Conservation (phyloP, 2,329 filamentous ascomycete species). For the Epichloe elymi region DNA sequence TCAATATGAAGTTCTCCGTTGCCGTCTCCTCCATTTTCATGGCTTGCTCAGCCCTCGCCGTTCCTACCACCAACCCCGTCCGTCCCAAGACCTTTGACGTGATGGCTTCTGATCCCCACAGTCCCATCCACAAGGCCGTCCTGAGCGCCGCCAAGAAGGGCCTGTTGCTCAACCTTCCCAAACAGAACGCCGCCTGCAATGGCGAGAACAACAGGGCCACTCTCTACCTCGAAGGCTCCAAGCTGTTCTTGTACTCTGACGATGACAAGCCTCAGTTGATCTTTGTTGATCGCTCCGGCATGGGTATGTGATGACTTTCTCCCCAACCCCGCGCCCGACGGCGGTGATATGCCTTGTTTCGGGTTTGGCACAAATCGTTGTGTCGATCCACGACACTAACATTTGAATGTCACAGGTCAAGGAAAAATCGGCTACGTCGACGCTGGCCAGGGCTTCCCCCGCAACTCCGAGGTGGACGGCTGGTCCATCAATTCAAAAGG, state of each 20-base stretch:
- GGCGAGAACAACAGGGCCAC: constrained; percentile 29
- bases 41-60: constrained; percentile 16
- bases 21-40: constrained; percentile 14
- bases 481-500: constrained; percentile 31
- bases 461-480: constrained; percentile 31
- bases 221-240: constrained; percentile 33
- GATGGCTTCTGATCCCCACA: constrained; percentile 36
- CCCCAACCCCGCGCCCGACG: no score
- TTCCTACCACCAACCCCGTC: constrained; percentile 8
- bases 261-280: constrained; percentile 32
- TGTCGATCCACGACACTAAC: constrained; percentile 2
- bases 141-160: constrained; percentile 31
- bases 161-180: constrained; percentile 29
- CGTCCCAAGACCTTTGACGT: constrained; percentile 30
- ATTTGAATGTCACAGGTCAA: constrained; percentile 24
- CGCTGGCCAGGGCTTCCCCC: constrained; percentile 25
- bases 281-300: constrained; percentile 43
- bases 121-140: constrained; percentile 30
- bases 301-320: constrained; percentile 29
- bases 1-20: constrained; percentile 17
- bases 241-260: constrained; percentile 33
- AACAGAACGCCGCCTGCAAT: constrained; percentile 37
- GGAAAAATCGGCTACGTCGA: constrained; percentile 40
- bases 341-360: no score
- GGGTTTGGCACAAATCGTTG: no score